Evolutionary conservation across 305 asterid genomes (phyloP), one percentile per base, ranked within the genome.

Genomic region (Nicotiana rustica): DNA sequence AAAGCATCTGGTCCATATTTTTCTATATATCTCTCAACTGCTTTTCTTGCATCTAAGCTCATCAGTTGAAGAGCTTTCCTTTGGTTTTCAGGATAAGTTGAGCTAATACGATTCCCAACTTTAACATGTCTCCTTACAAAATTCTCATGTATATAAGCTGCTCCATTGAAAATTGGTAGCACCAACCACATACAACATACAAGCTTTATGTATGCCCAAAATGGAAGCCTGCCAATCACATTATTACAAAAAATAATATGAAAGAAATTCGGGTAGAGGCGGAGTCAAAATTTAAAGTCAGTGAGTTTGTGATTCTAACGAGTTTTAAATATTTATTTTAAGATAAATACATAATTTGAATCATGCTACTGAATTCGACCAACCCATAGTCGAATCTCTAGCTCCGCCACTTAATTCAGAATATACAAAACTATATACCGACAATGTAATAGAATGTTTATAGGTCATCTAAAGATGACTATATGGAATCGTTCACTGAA

Each of bases 121-220:
- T 92, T 92, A 2, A 92, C 89, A 59, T 93, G 94, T 13, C 79
- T 93, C 80, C 97, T 89, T 62, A 95, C 95, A 5, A 85, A 67
- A 75, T 93, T 93, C 85, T 91, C 95, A 71, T 95, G 93, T 79
- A 92, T 67, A 52, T 88, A 88, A n/a, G 91, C 90, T 67, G 91
- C 90, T 69, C 93, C 92, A 69, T 88, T 85, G 81, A 87, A 82
- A 31, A 80, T 81, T 29, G 93, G 90, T 83, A 90, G 80, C 41
- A 86, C 89, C 81, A 90, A 60, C 99, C 99, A 94, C 86, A 94
- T 52, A 85, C 97, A 93, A 73, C 88, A 82, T 67, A 95, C 25
- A 2, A 95, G 97, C 92, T 95, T 95, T 82, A 88, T 59, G 88
- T 91, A 92, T n/a, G 97, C 85, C 99, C 98, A 95, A 79, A 96